Evolutionary conservation across 2,329 filamentous ascomycete species (phyloP), one percentile per base, ranked within the genome.

Genomic region (Coniosporium tulheliwenetii): DNA sequence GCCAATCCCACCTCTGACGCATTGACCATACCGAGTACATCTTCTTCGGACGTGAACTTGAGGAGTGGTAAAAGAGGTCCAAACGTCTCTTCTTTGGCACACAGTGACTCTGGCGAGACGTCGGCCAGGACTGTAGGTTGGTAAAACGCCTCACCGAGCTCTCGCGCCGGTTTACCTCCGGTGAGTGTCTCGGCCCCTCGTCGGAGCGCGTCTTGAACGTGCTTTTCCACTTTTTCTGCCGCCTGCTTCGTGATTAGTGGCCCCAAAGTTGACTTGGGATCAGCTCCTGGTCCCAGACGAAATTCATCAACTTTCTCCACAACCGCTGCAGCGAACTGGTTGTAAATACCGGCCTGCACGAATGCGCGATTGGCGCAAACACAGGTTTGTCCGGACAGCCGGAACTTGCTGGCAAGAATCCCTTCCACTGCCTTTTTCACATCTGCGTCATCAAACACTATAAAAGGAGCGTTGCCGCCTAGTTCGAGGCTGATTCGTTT

Each of bases 271-370:
- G 44, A 41, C 7, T 40, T 43, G 2, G 44, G 44, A 9, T 48
- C 43, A 2, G 41, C 40, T 2, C 49, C 48, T 7, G 36, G 30
- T 8, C 48, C 48, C 10, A 50, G 45, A 36, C 45, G 45, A 10
- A 51, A 39, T 3, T 33, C 43, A 35, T 43, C 44, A 15, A 48
- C 41, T 46, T 68, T 63, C 36, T 64, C 63, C 5, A 70, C 63
- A 41, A 83, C 79, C 30, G 66, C 58, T 10, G 60, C 51, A 0
- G 72, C 69, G 30, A 81, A 71, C 26, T 67, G 54, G 36, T 71
- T 64, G 45, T 70, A 70, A 9, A 72, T 59, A 9, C 66, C 66
- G 30, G 59, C 57, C 48, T 73, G 69, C 2, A 73, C 63, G 47
- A 69, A 70, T 44, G 72, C 65, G 0, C 69, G 61, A 52, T 72